Evolutionary conservation across 768 basidiomycete species (phyloP), one percentile per base, ranked within the genome.

Genomic region (Tulasnella sp.): DNA sequence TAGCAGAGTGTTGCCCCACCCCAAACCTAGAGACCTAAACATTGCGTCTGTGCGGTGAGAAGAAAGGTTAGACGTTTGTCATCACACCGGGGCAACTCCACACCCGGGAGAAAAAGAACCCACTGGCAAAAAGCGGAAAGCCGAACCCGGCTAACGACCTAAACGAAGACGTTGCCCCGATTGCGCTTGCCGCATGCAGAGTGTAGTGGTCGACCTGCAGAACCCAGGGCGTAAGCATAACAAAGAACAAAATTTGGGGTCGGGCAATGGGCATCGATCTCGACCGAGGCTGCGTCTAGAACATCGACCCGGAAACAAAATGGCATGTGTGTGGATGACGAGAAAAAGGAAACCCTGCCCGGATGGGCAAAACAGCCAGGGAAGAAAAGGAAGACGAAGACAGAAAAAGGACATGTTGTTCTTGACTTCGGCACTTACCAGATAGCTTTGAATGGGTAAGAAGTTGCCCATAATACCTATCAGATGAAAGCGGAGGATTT

Each of bases 121-220:
- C 86, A 27, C 91, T 90, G 3, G 91, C 92, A 81, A 94, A 94
- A n/a, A 94, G 85, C 2, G 93, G 94, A 83, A 95, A 94, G 0
- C 88, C 90, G 76, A 93, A 94, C 0, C 93, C 93, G 0, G 90
- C 89, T 0, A 93, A 77, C 0, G 91, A 90, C 36, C 93, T 90
- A 19, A 93, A 83, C 83, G 84, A 91, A 0, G 91, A 85, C 27
- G 90, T 89, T 0, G 92, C 92, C 0, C 92, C 92, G 14, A 94
- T 85, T 3, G 92, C 91, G 9, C 83, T 84, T 0, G 86, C 86
- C 7, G 85, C 84, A 74, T 83, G 81, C 12, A 83, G 75, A 14
- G 82, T 89, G 77, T 79, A 85, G 1, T 74, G 80, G 79, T 74
- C 80, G 38, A 83, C 78, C 78, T 79, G 56, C 21, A 10, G 52